phyloP scores from a whole-genome alignment of 768 basidiomycete species.

The Rhodosporidiobolus sp. region DNA sequence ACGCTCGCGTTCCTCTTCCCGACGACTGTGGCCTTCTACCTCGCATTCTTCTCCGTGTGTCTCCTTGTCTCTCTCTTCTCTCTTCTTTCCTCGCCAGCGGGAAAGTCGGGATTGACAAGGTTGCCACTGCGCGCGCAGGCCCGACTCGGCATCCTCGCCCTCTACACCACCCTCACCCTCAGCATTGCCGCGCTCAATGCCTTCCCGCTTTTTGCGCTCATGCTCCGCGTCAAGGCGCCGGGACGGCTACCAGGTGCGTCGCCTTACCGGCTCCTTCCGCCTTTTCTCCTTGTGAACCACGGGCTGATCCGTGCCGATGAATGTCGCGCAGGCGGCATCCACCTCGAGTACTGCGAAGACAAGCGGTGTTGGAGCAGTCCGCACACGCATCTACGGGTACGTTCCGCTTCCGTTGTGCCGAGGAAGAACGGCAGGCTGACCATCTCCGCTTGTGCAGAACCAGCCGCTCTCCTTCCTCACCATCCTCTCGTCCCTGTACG shows the following conservation, averaged over 20 bases:
- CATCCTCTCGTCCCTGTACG: too few species aligned
- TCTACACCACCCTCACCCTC: conserved; percentile 65
- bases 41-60: conserved; percentile 69
- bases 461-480: too few species aligned
- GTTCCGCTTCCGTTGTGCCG: too few species aligned
- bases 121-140: conserved; percentile 55
- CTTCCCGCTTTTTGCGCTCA: conserved; percentile 84
- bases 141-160: conserved; percentile 57
- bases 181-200: conserved; percentile 78
- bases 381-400: background rate
- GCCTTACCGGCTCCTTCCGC: background rate
- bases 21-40: conserved; percentile 80
- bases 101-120: too few species aligned
- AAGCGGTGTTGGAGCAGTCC: background rate
- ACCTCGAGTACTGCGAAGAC: background rate
- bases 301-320: background rate
- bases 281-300: background rate
- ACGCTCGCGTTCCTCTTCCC: conserved; percentile 76
- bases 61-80: background rate
- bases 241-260: conserved; percentile 71
- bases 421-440: too few species aligned
- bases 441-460: too few species aligned
- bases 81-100: background rate
- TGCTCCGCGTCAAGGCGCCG: conserved; percentile 79
- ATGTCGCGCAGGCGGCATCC: background rate